Conservation (phyloP, 805 yeast species). For the Nadsonia fulvescens region DNA sequence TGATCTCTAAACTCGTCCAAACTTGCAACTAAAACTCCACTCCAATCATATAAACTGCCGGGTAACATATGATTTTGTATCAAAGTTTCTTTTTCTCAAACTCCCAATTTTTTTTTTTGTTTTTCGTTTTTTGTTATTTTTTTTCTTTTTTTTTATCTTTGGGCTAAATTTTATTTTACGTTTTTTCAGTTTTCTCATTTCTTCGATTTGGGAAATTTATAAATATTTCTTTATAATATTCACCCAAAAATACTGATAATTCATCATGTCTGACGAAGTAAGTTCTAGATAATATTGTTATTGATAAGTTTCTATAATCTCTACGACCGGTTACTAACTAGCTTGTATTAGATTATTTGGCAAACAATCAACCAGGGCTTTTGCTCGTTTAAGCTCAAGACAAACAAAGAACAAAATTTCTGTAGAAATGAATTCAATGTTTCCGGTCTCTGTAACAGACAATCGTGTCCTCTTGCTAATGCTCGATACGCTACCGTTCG, state of each 20-base stretch:
- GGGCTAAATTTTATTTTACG: no score
- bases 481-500: conserved; percentile 22
- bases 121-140: conserved; percentile 4
- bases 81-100: no score
- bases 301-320: no score
- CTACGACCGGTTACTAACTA: no score
- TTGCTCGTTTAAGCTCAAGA: conserved; percentile 83
- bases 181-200: no score
- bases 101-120: no score
- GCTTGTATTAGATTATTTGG: conserved; percentile 69
- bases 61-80: no score
- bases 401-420: conserved; percentile 77
- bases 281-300: conserved; percentile 1
- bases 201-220: background rate
- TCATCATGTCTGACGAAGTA: conserved; percentile 14
- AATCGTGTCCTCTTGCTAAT: conserved; percentile 88
- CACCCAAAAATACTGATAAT: conserved; percentile 1
- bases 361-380: conserved; percentile 89
- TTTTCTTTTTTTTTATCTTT: conserved; percentile 7
- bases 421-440: conserved; percentile 95
- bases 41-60: no score
- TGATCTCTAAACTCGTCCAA: no score
- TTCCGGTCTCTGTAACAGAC: conserved; percentile 81
- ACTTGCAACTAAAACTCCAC: no score
- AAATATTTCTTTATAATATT: no score